Evolutionary conservation across 129 eudicot genomes (phyloP).

Genomic region (Helianthus annuus): HanXRQr2.0-SUNRISE NC_035437.2:167424662-167425161

Average conservation of each 20-base stretch:
- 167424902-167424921: constrained; percentile 63
- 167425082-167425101: constrained; percentile 51
- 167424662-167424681: constrained; percentile 83
- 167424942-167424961: constrained; percentile 30
- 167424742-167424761: constrained; percentile 90
- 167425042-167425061: constrained; percentile 96
- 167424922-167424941: constrained; percentile 32
- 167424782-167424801: constrained; percentile 79
- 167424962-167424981: constrained; percentile 53
- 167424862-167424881: constrained; percentile 75
- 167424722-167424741: constrained; percentile 68
- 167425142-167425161: constrained; percentile 17
- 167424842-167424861: constrained; percentile 73
- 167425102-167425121: constrained; percentile 47
- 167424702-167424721: constrained; percentile 76
- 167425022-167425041: constrained; percentile 48
- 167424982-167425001: constrained; percentile 37
- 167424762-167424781: constrained; percentile 80
- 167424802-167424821: constrained; percentile 86
- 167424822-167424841: constrained; percentile 81
- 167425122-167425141: not conserved
- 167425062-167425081: constrained; percentile 62
- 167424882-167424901: constrained; percentile 71
- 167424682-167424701: constrained; percentile 88
- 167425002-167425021: constrained; percentile 71